Evolutionary conservation across 192 early-diverging fungal genomes (phyloP).

Genomic region (Backusella sp.): DNA sequence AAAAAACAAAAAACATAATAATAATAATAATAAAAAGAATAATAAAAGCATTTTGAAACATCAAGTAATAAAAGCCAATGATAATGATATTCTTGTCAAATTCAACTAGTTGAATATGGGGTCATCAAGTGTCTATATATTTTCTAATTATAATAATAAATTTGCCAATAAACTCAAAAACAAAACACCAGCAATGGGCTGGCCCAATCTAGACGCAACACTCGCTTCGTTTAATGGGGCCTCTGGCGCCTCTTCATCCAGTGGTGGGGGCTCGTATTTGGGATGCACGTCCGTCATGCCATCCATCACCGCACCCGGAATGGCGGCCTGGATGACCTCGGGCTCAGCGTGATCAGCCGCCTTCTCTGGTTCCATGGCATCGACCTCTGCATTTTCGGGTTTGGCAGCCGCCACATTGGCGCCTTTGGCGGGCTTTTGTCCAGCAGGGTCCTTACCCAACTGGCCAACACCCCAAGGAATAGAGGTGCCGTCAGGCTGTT

Average conservation of each 20-base stretch:
- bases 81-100: no score
- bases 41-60: neutral
- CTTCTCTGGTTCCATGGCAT: neutral
- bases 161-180: neutral
- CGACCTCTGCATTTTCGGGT: neutral
- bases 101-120: neutral
- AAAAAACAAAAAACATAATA: neutral
- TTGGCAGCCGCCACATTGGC: neutral
- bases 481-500: conserved; percentile 20
- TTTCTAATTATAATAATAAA: conserved; percentile 1
- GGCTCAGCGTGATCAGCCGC: conserved; percentile 2
- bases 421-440: neutral
- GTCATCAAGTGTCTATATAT: neutral
- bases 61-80: neutral
- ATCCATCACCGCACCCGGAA: neutral
- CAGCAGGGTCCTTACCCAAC: neutral
- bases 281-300: neutral
- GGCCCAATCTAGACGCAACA: neutral
- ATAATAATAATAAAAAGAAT: neutral
- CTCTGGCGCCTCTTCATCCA: neutral
- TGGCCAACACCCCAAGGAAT: conserved; percentile 18
- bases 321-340: neutral
- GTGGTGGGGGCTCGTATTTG: neutral
- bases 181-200: neutral
- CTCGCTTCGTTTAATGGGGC: conserved; percentile 7